phyloP scores from a whole-genome alignment of 768 basidiomycete genomes.

The Lactarius psammicola region DNA sequence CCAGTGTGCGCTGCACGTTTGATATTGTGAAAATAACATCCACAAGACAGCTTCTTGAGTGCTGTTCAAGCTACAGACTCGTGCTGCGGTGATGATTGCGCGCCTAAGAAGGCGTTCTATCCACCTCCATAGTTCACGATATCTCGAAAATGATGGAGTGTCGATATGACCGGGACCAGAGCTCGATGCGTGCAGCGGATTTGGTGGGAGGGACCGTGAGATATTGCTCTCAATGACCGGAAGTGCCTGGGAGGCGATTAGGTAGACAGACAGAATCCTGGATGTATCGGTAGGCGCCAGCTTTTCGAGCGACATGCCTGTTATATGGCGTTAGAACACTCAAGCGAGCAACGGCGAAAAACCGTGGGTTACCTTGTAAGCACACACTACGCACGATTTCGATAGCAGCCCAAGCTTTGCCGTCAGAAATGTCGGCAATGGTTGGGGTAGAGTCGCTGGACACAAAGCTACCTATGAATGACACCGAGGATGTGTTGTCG shows the following conservation, averaged over 20 bases:
- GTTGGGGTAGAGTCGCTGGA: constrained; percentile 43
- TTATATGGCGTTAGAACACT: constrained; percentile 9
- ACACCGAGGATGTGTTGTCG: constrained; percentile 40
- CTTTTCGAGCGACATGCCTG: constrained; percentile 77
- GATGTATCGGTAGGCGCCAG: constrained; percentile 48
- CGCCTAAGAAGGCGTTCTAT: constrained; percentile 79
- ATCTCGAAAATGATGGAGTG: constrained; percentile 57
- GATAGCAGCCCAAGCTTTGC: constrained; percentile 66
- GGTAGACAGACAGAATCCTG: constrained; percentile 58
- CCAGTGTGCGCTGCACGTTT: constrained; percentile 65
- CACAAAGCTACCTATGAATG: constrained; percentile 50
- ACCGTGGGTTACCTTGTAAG: constrained; percentile 58
- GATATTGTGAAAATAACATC: constrained; percentile 62
- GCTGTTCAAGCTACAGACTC: constrained; percentile 40
- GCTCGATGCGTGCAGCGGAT: constrained; percentile 34
- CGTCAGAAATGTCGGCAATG: constrained; percentile 60
- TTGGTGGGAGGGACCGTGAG: constrained; percentile 32
- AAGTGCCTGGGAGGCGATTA: constrained; percentile 54
- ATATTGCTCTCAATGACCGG: constrained; percentile 49
- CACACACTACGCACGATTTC: constrained; percentile 77
- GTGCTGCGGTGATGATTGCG: constrained; percentile 64
- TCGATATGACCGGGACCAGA: constrained; percentile 40
- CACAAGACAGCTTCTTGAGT: constrained; percentile 51
- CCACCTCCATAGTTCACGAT: constrained; percentile 88
- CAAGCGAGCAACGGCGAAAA: constrained; percentile 3